Evolutionary conservation across 2,329 filamentous ascomycete species (phyloP).

Genomic region (Septoria petroselini): DNA sequence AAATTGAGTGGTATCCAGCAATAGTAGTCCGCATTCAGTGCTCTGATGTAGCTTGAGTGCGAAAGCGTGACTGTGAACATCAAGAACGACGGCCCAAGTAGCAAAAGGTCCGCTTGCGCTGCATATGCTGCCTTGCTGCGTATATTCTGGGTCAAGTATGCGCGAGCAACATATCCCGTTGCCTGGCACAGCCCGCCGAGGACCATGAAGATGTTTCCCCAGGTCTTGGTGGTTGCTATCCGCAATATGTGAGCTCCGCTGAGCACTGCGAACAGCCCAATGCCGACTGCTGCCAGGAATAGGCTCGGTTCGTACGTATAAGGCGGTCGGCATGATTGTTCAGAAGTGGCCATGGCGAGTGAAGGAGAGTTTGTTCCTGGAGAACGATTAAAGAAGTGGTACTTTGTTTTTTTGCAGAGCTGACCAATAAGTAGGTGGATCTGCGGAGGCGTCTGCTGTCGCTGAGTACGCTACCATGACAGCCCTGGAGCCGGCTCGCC

Average conservation of each 20-base stretch:
- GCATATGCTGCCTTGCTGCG: slow-evolving; percentile 10
- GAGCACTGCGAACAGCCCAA: slow-evolving; percentile 9
- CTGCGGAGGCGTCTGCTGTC: background rate
- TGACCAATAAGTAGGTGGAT: background rate
- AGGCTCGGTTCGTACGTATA: slow-evolving; percentile 12
- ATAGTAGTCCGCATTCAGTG: slow-evolving; percentile 1
- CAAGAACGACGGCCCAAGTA: slow-evolving; percentile 10
- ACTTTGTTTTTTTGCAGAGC: background rate
- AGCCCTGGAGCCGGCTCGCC: background rate
- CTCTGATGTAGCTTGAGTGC: slow-evolving; percentile 11
- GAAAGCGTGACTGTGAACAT: slow-evolving; percentile 13
- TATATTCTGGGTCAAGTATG: slow-evolving; percentile 1
- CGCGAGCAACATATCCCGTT: slow-evolving; percentile 7
- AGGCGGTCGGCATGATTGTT: slow-evolving; percentile 1
- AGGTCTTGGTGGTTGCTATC: slow-evolving; percentile 6
- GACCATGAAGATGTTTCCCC: slow-evolving; percentile 15
- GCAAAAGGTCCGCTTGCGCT: slow-evolving; percentile 11
- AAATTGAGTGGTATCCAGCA: slow-evolving; percentile 9
- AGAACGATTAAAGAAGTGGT: background rate
- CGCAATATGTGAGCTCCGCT: background rate
- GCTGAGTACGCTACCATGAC: background rate
- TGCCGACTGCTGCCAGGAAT: slow-evolving; percentile 8
- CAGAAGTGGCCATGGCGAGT: background rate
- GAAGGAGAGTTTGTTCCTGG: background rate
- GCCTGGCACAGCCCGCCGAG: slow-evolving; percentile 13